These are phyloP conservation scores for Pleurotus eryngii DNA, from an alignment of 768 basidiomycete genomes.

Conservation along the genomic window DNA sequence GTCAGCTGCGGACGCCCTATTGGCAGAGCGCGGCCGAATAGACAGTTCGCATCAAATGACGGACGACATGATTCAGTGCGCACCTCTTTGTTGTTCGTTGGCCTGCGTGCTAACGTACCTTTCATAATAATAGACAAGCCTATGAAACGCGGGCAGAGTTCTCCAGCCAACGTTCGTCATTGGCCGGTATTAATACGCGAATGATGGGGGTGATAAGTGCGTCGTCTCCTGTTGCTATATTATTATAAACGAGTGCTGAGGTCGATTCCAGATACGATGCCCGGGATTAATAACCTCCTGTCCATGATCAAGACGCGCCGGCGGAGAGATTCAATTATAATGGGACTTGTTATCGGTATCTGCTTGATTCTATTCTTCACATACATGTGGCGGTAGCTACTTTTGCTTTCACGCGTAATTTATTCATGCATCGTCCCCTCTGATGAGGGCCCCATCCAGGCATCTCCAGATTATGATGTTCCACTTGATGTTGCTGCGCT, in stretches of 20 bases:
- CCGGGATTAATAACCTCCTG: constrained; percentile 90
- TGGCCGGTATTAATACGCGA: constrained; percentile 78
- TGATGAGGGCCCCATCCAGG: not conserved
- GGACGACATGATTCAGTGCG: constrained; percentile 85
- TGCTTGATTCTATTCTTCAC: constrained; percentile 61
- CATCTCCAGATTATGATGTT: not conserved
- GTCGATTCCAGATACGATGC: constrained; percentile 69
- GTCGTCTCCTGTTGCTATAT: constrained; percentile 22
- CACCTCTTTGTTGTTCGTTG: constrained; percentile 1
- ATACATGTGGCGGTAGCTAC: constrained; percentile 40
- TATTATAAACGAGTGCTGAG: not conserved
- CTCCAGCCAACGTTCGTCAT: constrained; percentile 68
- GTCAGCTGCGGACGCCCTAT: constrained; percentile 78
- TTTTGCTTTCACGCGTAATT: not conserved
- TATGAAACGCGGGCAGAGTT: constrained; percentile 97
- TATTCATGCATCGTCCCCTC: not conserved
- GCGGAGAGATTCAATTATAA: constrained; percentile 83
- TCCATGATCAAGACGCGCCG: constrained; percentile 91
- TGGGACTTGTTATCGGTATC: constrained; percentile 86
- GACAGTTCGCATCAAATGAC: constrained; percentile 95
- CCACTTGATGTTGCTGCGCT: not conserved
- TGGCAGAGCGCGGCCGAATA: constrained; percentile 85
- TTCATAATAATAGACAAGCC: constrained; percentile 60
- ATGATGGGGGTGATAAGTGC: constrained; percentile 82
- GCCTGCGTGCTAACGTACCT: constrained; percentile 2